These are phyloP conservation scores for Paraurostyla sp. DNA, from an alignment of 73 alveolate genomes.

Conservation along the genomic window DNA sequence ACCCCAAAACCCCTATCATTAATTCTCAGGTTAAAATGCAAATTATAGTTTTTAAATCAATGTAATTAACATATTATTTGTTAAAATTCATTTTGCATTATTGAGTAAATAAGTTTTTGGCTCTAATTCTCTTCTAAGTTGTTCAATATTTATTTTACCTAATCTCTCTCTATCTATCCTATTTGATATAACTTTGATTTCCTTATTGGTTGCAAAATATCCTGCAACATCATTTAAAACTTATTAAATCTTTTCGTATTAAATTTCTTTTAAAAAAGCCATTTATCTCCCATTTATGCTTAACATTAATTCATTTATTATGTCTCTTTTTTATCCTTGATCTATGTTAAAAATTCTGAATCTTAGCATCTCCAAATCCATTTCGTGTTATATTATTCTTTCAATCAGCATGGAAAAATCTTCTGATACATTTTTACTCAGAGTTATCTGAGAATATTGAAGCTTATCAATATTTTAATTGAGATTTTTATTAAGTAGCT, in stretches of 20 bases:
- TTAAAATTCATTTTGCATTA: not conserved
- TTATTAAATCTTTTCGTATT: not conserved
- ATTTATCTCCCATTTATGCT: not conserved
- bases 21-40: too few species aligned
- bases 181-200: not conserved
- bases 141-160: not conserved
- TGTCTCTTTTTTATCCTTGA: not conserved
- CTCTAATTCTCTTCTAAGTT: not conserved
- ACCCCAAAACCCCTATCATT: too few species aligned
- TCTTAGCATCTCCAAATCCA: not conserved
- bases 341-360: not conserved
- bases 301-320: not conserved
- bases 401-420: not conserved
- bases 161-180: not conserved
- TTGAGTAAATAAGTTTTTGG: not conserved
- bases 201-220: not conserved
- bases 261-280: not conserved
- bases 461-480: not conserved
- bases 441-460: too few species aligned
- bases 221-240: not conserved
- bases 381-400: not conserved
- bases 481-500: not conserved
- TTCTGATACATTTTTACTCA: not conserved
- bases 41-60: too few species aligned
- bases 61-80: too few species aligned